Percentiles rank a stretch among this genome's conserved stretches.
These are phyloP conservation scores for Metschnikowia continentalis DNA, from an alignment of 805 yeast species.

Conservation along the genomic window DNA sequence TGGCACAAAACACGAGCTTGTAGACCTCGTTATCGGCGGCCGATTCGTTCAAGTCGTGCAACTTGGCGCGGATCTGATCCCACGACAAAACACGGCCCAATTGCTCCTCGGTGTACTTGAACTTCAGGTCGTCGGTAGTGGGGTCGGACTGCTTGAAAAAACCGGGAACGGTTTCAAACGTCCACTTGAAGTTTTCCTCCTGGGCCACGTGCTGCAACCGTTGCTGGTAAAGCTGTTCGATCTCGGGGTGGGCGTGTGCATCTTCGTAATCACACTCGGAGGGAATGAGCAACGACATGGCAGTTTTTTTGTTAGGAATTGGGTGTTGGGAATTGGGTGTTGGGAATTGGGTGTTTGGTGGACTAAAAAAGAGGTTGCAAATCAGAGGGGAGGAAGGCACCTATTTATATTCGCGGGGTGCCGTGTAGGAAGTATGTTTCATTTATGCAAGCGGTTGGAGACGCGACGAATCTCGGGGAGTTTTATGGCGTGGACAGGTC, in stretches of 20 bases:
- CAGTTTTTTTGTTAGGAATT: background rate
- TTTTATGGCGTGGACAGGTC: background rate
- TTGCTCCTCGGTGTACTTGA: conserved; percentile 39
- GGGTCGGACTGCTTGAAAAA: conserved; percentile 46
- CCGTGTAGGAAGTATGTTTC: background rate
- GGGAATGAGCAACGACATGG: conserved; percentile 22
- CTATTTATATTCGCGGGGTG: background rate
- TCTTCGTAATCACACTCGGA: conserved; percentile 24
- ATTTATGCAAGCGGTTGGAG: background rate
- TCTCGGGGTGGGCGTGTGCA: conserved; percentile 19
- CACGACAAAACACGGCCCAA: conserved; percentile 45
- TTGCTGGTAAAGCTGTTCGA: conserved; percentile 9
- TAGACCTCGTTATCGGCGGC: conserved; percentile 37
- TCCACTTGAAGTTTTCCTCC: conserved; percentile 28
- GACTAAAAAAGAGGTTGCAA: background rate
- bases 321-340: background rate
- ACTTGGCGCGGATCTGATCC: conserved; percentile 30
- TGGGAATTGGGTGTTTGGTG: background rate
- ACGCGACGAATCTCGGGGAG: background rate
- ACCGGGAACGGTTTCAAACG: conserved; percentile 46
- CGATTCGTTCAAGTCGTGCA: conserved; percentile 32
- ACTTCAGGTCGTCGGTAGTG: conserved; percentile 43
- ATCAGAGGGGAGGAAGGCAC: background rate
- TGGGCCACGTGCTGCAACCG: conserved; percentile 3
- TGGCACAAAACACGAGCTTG: conserved; percentile 51